phyloP scores from a whole-genome alignment of 2,329 filamentous ascomycete species.

The Xylariaceae sp. region DNA sequence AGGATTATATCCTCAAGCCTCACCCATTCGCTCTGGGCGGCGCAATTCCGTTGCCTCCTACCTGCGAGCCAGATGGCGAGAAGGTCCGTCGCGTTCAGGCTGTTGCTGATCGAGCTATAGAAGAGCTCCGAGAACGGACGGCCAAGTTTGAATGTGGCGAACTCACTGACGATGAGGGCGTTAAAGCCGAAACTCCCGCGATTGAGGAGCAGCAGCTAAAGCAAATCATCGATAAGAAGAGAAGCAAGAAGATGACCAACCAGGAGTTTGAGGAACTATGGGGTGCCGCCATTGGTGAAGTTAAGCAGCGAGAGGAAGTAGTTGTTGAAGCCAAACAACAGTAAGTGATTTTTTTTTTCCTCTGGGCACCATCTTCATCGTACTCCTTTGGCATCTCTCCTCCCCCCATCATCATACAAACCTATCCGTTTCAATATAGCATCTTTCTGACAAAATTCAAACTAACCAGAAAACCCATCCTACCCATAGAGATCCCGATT shows the following conservation, averaged over 20 bases:
- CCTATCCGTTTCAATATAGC: slow-evolving; percentile 4
- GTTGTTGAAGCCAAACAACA: slow-evolving; percentile 43
- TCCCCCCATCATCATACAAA: slow-evolving; percentile 15
- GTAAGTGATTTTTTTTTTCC: slow-evolving; percentile 51
- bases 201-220: slow-evolving; percentile 72
- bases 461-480: slow-evolving; percentile 84
- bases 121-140: slow-evolving; percentile 77
- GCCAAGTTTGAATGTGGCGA: slow-evolving; percentile 91
- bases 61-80: slow-evolving; percentile 91
- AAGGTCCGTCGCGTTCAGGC: slow-evolving; percentile 83
- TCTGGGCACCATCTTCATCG: slow-evolving; percentile 24
- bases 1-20: slow-evolving; percentile 78
- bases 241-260: slow-evolving; percentile 77
- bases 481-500: slow-evolving; percentile 67
- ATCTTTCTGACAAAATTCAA: slow-evolving; percentile 46
- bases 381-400: slow-evolving; percentile 10
- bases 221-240: slow-evolving; percentile 67
- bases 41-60: slow-evolving; percentile 77
- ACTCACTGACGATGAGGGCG: slow-evolving; percentile 57
- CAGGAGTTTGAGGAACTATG: slow-evolving; percentile 91
- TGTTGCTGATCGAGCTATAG: slow-evolving; percentile 82
- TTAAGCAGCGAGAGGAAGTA: slow-evolving; percentile 60
- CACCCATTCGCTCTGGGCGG: slow-evolving; percentile 83
- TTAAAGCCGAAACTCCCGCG: slow-evolving; percentile 53
- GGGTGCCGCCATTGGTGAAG: slow-evolving; percentile 68